Evolutionary conservation across 2,329 filamentous ascomycete genomes (phyloP), one percentile per base, ranked within the genome.

Genomic region (Fusarium sp.): DNA sequence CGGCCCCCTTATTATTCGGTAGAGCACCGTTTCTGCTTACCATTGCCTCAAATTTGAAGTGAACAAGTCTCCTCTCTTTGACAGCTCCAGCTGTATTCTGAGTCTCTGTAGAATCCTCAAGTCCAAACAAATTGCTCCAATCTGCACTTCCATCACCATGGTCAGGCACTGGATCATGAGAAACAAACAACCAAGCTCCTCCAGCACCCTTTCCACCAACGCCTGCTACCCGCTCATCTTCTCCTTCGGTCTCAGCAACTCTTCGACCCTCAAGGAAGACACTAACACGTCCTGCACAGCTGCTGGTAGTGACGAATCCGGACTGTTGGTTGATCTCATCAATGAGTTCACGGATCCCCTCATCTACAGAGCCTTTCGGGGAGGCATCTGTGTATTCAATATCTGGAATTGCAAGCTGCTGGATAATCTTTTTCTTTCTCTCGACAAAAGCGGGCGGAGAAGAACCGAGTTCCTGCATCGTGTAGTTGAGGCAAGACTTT

Each of bases 11-110:
- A 24, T 24, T 35, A 44, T 24, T 29, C 24, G 42, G n/a, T 43
- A 46, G 43, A 33, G 52, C 47, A 59, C 18, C 26, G n/a, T n/a
- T 43, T 31, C 29, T 72, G 77, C 89, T 77, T 85, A 97, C 94
- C 93, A 98, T 94, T 7, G 94, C 93, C 78, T 98, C 94, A 76
- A 97, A 98, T 79, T 97, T 96, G 81, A 97, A 92, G 79, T 95
- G 93, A 50, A 97, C 85, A 78, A 87, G 80, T 75, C 86, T 83
- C 74, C 80, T 79, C 57, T 77, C 77, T 52, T 71, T 74, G 56
- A 67, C 77, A 37, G 63, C 65, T 6, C 61, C 60, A 12, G 57
- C 52, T 33, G 55, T 59, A 29, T 56, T 63, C n/a, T 77, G 63
- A 72, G 53, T 18, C 73, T 76, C 47, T 72, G 78, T 63, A 16